These are phyloP conservation scores for Neodidymelliopsis sp. DNA, from an alignment of 2,329 filamentous ascomycete species.

Conservation along the genomic window DNA sequence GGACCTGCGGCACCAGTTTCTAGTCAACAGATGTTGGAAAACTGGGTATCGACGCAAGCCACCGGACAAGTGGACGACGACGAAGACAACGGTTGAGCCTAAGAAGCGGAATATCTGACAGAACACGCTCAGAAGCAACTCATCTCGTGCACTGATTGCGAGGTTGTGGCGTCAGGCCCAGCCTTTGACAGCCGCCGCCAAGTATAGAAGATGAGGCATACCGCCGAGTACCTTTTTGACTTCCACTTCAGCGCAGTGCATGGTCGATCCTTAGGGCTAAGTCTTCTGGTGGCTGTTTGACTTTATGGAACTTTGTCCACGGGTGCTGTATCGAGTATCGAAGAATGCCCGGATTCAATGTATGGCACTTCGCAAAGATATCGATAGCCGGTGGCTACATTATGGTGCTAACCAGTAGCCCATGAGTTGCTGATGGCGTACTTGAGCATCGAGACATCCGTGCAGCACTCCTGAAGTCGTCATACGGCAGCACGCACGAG, in stretches of 20 bases:
- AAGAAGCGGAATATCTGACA: not conserved
- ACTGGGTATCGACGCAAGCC: constrained; percentile 54
- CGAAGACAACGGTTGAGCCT: constrained; percentile 42
- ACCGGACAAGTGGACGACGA: constrained; percentile 45
- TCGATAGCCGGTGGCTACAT: not conserved
- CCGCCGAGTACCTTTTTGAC: not conserved
- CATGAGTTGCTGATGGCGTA: not conserved
- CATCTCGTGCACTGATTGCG: not conserved
- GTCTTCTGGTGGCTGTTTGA: not conserved
- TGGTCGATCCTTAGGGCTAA: not conserved
- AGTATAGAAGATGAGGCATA: not conserved
- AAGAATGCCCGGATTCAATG: not conserved
- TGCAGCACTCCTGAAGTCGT: not conserved
- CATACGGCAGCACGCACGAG: not conserved
- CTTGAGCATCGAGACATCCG: not conserved
- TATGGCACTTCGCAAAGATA: not conserved
- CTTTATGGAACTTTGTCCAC: not conserved
- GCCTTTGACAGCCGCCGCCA: not conserved
- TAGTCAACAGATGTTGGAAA: constrained; percentile 52
- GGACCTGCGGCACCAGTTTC: constrained; percentile 30
- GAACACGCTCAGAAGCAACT: not conserved
- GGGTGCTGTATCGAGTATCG: not conserved
- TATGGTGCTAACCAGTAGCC: no score
- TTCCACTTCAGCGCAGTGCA: not conserved
- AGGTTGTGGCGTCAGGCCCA: not conserved